A percentile compares a stretch with the other conserved stretches of the same genome.
These are phyloP conservation scores for Talaromyces sp. DNA, from an alignment of 2,329 filamentous ascomycete genomes.

Conservation along the genomic window DNA sequence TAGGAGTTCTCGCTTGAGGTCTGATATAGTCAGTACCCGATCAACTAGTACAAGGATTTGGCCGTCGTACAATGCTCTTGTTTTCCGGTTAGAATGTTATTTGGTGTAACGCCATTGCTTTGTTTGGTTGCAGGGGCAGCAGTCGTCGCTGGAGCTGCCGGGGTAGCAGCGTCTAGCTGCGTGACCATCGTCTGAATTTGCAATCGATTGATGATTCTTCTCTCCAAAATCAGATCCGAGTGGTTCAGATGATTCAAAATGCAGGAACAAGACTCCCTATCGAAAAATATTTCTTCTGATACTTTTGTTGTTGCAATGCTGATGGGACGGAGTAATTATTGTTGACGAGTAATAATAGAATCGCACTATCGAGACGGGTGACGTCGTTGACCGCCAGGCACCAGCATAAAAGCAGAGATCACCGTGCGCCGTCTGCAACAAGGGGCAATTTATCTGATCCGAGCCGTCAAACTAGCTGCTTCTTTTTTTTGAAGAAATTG, in stretches of 20 bases:
- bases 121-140: background rate
- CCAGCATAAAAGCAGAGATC: background rate
- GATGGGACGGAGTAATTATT: background rate
- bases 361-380: background rate
- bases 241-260: background rate
- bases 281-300: background rate
- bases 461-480: background rate
- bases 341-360: slow-evolving; percentile 1
- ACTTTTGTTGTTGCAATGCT: background rate
- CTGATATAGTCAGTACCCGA: slow-evolving; percentile 46
- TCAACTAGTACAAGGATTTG: background rate
- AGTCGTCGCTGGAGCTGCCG: background rate
- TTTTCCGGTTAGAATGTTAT: slow-evolving; percentile 76
- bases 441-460: background rate
- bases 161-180: slow-evolving; percentile 8
- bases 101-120: slow-evolving; percentile 15
- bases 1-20: slow-evolving; percentile 94
- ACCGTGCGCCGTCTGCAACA: background rate
- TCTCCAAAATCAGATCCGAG: background rate
- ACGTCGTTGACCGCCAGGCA: slow-evolving; percentile 3
- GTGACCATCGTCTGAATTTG: slow-evolving; percentile 9
- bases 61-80: slow-evolving; percentile 83
- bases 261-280: background rate
- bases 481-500: background rate
- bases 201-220: background rate